Conservation (phyloP, 2,329 filamentous ascomycete genomes). For the Colletotrichum australisinense region DNA sequence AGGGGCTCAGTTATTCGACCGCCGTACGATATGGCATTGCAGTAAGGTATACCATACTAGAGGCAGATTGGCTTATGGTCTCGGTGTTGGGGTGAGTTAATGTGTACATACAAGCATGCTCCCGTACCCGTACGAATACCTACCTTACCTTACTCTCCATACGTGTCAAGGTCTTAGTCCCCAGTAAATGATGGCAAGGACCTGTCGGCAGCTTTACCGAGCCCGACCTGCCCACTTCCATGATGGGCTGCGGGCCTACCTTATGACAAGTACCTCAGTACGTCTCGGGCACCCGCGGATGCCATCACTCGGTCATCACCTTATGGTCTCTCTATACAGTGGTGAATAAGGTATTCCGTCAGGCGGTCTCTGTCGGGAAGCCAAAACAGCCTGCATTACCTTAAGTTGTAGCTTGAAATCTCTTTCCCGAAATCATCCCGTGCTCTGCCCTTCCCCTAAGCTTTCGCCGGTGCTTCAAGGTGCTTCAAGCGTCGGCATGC, state of each 20-base stretch:
- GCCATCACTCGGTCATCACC: background rate
- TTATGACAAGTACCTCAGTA: background rate
- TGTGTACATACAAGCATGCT: background rate
- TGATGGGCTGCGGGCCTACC: too few species aligned
- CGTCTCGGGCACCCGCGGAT: background rate
- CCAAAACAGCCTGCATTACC: background rate
- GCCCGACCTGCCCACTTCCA: background rate
- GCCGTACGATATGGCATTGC: background rate
- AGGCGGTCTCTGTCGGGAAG: too few species aligned
- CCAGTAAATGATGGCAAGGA: background rate
- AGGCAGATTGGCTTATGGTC: background rate
- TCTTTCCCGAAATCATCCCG: background rate
- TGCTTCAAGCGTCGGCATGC: conserved; percentile 13
- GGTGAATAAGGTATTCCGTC: background rate
- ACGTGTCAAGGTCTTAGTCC: background rate
- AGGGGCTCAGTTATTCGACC: background rate
- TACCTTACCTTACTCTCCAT: too few species aligned
- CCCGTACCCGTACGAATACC: too few species aligned
- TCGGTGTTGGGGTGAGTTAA: background rate
- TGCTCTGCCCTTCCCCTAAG: background rate
- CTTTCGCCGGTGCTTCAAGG: conserved; percentile 14
- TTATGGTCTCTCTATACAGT: background rate
- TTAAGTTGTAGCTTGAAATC: background rate
- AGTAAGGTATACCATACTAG: too few species aligned
- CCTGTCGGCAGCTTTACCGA: background rate